These are phyloP conservation scores for Mycena haematopus DNA, from an alignment of 768 basidiomycete genomes.

Conservation along the genomic window DNA sequence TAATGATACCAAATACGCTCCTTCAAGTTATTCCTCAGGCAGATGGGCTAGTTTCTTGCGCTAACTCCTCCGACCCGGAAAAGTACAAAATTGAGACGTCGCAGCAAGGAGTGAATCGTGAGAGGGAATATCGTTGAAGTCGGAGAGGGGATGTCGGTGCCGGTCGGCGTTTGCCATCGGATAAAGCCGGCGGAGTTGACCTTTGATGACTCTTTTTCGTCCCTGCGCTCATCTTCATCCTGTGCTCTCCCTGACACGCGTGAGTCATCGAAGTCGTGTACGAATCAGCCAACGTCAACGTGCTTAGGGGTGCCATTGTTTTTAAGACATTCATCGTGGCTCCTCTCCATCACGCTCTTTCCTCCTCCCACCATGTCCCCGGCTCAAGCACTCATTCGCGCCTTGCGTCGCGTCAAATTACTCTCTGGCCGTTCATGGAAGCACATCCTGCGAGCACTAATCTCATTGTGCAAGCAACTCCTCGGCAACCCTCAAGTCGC, in stretches of 20 bases:
- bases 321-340: neutral
- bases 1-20: no score
- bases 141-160: no score
- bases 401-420: slow-evolving; percentile 8
- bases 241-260: neutral
- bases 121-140: no score
- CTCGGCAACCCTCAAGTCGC: slow-evolving; percentile 26
- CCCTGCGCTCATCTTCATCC: neutral
- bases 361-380: slow-evolving; percentile 15
- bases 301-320: neutral
- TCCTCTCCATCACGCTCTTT: neutral
- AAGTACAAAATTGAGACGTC: no score
- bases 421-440: slow-evolving; percentile 20
- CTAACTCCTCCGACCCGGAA: no score
- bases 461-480: slow-evolving; percentile 1
- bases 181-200: neutral
- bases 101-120: no score
- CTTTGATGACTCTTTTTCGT: neutral
- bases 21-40: no score
- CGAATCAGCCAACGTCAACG: neutral
- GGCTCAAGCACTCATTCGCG: slow-evolving; percentile 17
- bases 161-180: neutral
- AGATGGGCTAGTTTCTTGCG: no score
- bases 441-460: slow-evolving; percentile 11
- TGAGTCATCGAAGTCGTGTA: neutral